phyloP scores from a whole-genome alignment of 345 rosid species.

The Rhodomyrtus tomentosa region DNA sequence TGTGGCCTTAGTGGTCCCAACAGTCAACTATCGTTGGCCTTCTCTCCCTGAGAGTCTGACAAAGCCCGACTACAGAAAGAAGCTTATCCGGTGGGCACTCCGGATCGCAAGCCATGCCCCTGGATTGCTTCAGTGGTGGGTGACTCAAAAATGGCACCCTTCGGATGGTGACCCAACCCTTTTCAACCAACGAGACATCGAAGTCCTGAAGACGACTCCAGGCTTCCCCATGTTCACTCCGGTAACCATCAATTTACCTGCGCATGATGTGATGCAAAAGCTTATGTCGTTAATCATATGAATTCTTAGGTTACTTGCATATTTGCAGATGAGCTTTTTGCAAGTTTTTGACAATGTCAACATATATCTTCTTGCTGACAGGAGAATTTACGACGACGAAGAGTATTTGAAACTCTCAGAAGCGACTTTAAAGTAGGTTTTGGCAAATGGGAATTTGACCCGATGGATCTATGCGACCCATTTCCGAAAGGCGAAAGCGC shows the following conservation, averaged over 20 bases:
- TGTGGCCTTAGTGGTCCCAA: constrained; percentile 60
- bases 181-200: constrained; percentile 55
- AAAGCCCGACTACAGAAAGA: constrained; percentile 53
- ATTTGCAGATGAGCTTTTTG: not conserved
- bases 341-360: not conserved
- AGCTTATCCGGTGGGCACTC: constrained; percentile 28
- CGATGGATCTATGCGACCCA: constrained; percentile 41
- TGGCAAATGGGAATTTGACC: constrained; percentile 87
- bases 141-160: constrained; percentile 54
- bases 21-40: constrained; percentile 66
- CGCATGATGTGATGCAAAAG: not conserved
- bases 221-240: constrained; percentile 73
- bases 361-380: not conserved
- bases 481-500: constrained; percentile 20
- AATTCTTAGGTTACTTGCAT: not conserved
- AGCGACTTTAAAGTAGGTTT: constrained; percentile 46
- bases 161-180: constrained; percentile 49
- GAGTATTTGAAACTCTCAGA: constrained; percentile 48
- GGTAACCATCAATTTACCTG: constrained; percentile 24
- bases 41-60: constrained; percentile 54
- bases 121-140: constrained; percentile 61
- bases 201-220: constrained; percentile 43
- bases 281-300: not conserved
- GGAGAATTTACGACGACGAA: constrained; percentile 40
- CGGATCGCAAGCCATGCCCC: constrained; percentile 62